These are phyloP conservation scores for Penicillium verrucosum DNA, from an alignment of 2,329 filamentous ascomycete genomes.

Conservation along the genomic window DNA sequence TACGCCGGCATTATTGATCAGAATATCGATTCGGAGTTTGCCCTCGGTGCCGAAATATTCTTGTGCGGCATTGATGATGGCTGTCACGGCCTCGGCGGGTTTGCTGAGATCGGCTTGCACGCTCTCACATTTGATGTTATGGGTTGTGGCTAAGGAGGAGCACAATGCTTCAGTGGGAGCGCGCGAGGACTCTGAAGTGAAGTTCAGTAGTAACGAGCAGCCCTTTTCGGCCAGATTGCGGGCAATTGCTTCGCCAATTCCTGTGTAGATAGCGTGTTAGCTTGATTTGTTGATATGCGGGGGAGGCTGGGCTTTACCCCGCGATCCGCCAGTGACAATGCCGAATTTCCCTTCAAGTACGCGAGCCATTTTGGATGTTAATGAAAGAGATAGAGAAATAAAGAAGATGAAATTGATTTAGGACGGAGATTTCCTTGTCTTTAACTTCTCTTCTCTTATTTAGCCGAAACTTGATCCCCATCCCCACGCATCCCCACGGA, in stretches of 20 bases:
- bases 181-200: slow-evolving; percentile 62
- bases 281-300: slow-evolving; percentile 1
- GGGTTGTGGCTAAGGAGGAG: slow-evolving; percentile 51
- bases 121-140: slow-evolving; percentile 59
- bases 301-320: slow-evolving; percentile 53
- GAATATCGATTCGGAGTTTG: slow-evolving; percentile 70
- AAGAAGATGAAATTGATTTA: neutral
- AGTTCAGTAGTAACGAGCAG: slow-evolving; percentile 66
- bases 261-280: slow-evolving; percentile 41
- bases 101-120: slow-evolving; percentile 71
- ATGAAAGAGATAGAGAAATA: neutral
- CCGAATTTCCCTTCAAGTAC: slow-evolving; percentile 70
- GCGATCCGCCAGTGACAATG: slow-evolving; percentile 74
- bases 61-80: slow-evolving; percentile 58
- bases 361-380: slow-evolving; percentile 20
- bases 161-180: slow-evolving; percentile 54
- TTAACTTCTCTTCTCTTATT: slow-evolving; percentile 11
- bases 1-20: slow-evolving; percentile 82
- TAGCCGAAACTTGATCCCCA: slow-evolving; percentile 16
- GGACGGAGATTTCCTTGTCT: neutral
- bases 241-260: slow-evolving; percentile 69
- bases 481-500: slow-evolving; percentile 19
- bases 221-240: slow-evolving; percentile 72
- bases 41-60: slow-evolving; percentile 53
- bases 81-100: slow-evolving; percentile 54